A percentile compares a stretch with the other conserved stretches of the same genome.
Conservation (phyloP, 1,284 basidiomycete species). For the Ceratobasidium sp. region DNA sequence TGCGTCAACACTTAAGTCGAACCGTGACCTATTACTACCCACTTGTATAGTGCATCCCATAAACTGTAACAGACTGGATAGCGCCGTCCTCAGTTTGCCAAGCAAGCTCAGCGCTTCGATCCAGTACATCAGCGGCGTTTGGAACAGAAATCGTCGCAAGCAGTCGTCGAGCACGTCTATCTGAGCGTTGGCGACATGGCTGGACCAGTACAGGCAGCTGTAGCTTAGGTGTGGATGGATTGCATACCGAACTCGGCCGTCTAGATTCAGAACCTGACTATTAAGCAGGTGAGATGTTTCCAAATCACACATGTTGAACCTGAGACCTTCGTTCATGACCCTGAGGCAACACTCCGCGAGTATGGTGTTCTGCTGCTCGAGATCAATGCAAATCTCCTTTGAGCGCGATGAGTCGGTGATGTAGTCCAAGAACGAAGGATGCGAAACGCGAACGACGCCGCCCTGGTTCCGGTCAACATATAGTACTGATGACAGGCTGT, state of each 20-base stretch:
- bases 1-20: not conserved
- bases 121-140: conserved; percentile 5
- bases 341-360: conserved; percentile 9
- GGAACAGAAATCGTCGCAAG: not conserved
- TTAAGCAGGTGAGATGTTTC: conserved; percentile 20
- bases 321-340: not conserved
- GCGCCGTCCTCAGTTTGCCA: not conserved
- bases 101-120: conserved; percentile 23
- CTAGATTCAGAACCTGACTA: not conserved
- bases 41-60: not conserved
- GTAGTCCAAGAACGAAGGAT: too few relatives aligned
- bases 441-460: too few relatives aligned
- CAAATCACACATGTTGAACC: conserved; percentile 38
- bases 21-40: not conserved
- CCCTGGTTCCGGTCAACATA: too few relatives aligned
- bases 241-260: not conserved
- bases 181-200: not conserved
- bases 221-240: conserved; percentile 9
- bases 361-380: not conserved
- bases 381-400: not conserved
- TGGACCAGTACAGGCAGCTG: conserved; percentile 27
- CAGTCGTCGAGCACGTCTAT: not conserved
- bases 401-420: conserved; percentile 10
- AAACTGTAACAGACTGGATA: not conserved
- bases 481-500: conserved; percentile 31